Base-by-base conservation (phyloP, 2,329 filamentous ascomycete species). In the Graphilbum fragrans region DNA sequence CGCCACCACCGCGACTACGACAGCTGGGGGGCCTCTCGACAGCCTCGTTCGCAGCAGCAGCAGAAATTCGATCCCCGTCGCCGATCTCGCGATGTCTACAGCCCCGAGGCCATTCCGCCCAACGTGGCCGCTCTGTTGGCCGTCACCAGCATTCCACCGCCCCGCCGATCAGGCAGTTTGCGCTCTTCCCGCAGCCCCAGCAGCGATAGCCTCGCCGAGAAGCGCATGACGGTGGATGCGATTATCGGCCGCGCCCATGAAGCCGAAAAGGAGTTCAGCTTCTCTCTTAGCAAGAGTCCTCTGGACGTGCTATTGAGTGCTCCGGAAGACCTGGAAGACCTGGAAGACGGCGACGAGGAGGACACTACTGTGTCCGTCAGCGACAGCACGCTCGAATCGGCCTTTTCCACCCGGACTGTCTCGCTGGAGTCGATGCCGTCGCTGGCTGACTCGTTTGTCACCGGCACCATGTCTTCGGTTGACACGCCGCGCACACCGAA, bases 341-440 rank as follows among this genome's bases (percentile, higher is more conserved):
- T 8, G 8, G 64, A 66, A 32, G 60, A 67, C 23, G 67, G 68
- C 23, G 75, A 69, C 18, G 53, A 55, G 37, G 54, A 55, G 37
- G 52, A 54, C 16, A 18, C 21, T 12, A 53, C 54, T 59, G 33
- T 39, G 9, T 65, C 63, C 4, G 49, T 63, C 5, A 72, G 66
- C 50, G 73, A 77, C 43, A 72, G 69, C 54, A 65, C 66, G 27
- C 60, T 68, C 19, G 68, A 68, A 20, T 75, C 70, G 9, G 57
- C 64, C 17, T 54, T 74, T 37, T 77, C 71, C 4, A 70, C 64
- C 2, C 66, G 72, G 40, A 74, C 74, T 2, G 62, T 69, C 8
- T 80, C 76, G 11, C 62, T 71, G 39, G 76, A 79, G 45, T 80
- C 76, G 3, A 65, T 79, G 45, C 74, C 75, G 2, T 80, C 76